Base-by-base conservation (phyloP, 306 rosid genomes). In the Pueraria montana region DNA sequence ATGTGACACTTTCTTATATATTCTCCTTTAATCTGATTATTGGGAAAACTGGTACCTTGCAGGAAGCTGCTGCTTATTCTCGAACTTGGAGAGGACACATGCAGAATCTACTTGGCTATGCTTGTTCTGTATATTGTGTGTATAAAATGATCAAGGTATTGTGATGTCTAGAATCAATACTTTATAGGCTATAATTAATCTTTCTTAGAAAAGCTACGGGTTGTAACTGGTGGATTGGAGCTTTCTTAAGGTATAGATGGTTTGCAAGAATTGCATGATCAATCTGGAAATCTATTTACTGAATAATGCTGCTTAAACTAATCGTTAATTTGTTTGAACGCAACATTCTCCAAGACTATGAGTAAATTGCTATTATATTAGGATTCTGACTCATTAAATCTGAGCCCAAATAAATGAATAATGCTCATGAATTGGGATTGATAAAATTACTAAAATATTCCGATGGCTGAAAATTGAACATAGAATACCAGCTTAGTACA, bases 21-120 rank as follows among this genome's bases (percentile, higher is more conserved):
- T 70, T 61, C 61, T 64, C 53, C 49, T 52, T 49, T 61, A 63
- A 52, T 74, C 59, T 64, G 36, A 73, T 64, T 16, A 48, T 64
- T 49, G 26, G 62, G 83, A 32, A 86, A 61, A 67, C 53, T 81
- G 34, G 70, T 81, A 87, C 49, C 72, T 87, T 84, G 86, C 89
- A 96, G 99, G 99, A 94, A 86, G 99, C 99, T 82, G 99, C 97
- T 73, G 90, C 98, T 61, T 96, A 92, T 91, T 96, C 98, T 80
- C 94, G 98, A 80, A 96, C 99, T 49, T 96, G 98, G 99, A 92
- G 81, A 87, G 99, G 99, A 77, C 99, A 96, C 86, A 86, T 92
- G 97, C 98, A 92, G 90, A 96, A 96, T 87, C 89, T 96, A 40
- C 98, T 94, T 77, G 99, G 99, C 86, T 96, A 94, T 86, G 99